Evolutionary conservation across 331 rosid genomes (phyloP).

Genomic region (Erythrophleum ivorense): DNA sequence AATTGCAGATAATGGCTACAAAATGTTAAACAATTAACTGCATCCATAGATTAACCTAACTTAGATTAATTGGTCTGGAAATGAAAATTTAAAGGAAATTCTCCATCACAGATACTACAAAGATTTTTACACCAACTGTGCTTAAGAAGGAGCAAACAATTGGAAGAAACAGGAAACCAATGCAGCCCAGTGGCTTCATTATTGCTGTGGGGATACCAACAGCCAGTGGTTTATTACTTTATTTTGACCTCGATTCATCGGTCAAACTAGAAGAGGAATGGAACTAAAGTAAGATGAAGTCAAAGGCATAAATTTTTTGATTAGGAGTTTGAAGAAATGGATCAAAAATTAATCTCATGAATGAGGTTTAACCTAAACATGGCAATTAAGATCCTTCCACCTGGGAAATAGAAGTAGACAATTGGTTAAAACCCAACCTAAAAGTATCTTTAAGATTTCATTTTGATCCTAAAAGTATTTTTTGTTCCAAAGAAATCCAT

Average conservation of each 20-base stretch:
- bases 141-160: background rate
- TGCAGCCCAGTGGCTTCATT: background rate
- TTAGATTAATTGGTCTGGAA: background rate
- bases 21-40: background rate
- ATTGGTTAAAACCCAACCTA: background rate
- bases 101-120: background rate
- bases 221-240: background rate
- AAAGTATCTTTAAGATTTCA: background rate
- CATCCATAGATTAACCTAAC: background rate
- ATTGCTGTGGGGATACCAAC: background rate
- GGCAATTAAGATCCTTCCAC: background rate
- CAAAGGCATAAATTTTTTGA: background rate
- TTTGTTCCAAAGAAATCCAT: too few species aligned
- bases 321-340: background rate
- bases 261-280: background rate
- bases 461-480: background rate
- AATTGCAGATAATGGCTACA: background rate
- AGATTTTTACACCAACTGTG: background rate
- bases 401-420: too few species aligned
- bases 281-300: background rate
- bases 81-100: background rate
- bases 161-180: background rate
- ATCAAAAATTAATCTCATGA: background rate
- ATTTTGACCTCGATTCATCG: background rate
- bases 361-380: background rate